Evolutionary conservation across 2,329 filamentous ascomycete genomes (phyloP).

Genomic region (Capronia americana): DNA sequence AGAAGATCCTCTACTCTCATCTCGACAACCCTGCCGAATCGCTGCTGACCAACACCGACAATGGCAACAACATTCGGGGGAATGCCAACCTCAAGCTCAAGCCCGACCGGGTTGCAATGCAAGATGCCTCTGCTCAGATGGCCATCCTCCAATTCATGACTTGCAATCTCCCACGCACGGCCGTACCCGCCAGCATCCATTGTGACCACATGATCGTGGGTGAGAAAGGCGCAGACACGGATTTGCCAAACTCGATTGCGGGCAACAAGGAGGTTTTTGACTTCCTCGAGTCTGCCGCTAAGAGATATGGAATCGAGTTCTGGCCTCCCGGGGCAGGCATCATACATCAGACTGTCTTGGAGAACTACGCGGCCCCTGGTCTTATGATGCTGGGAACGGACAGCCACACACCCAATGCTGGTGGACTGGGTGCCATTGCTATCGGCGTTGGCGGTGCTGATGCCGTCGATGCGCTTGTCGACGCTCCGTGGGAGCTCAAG

Average conservation of each 20-base stretch:
- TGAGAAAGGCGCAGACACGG: constrained; percentile 83
- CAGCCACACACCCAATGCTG: constrained; percentile 97
- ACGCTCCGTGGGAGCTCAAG: constrained; percentile 96
- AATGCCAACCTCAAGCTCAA: constrained; percentile 94
- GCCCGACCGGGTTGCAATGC: constrained; percentile 97
- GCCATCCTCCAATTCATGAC: constrained; percentile 98
- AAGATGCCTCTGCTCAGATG: constrained; percentile 99
- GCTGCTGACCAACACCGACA: constrained; percentile 79
- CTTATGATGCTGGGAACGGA: constrained; percentile 99
- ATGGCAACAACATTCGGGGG: constrained; percentile 83
- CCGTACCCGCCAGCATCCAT: constrained; percentile 95
- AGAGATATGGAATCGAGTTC: constrained; percentile 92
- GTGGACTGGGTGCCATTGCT: constrained; percentile 88
- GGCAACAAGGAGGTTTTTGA: constrained; percentile 98
- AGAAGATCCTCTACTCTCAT: constrained; percentile 98
- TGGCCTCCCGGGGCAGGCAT: constrained; percentile 94
- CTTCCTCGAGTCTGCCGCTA: constrained; percentile 90
- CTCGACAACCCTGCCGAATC: constrained; percentile 88
- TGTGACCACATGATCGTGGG: constrained; percentile 99
- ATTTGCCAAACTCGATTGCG: constrained; percentile 82
- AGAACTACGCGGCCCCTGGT: constrained; percentile 97
- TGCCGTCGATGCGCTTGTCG: constrained; percentile 93
- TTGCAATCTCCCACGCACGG: constrained; percentile 85
- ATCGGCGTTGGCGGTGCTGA: constrained; percentile 98
- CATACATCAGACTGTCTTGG: constrained; percentile 95